Evolutionary conservation across 192 early-diverging fungal species (phyloP).

Genomic region (Gryganskiella cystojenkinii): DNA sequence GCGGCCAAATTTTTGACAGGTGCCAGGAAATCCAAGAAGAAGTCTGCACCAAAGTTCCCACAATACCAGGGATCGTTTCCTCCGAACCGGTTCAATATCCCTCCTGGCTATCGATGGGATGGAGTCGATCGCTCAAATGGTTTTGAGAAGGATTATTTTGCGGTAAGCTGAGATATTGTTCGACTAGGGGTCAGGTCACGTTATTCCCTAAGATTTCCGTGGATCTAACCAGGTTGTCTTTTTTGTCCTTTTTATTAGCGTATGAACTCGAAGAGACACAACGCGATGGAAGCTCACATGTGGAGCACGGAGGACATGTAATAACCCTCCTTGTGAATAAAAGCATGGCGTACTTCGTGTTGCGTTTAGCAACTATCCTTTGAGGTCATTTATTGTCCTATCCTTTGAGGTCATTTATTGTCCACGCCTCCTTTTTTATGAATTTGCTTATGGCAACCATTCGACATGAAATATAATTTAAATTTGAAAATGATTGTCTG

Average conservation of each 20-base stretch:
- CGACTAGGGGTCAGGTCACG: slow-evolving; percentile 16
- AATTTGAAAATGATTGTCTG: no score
- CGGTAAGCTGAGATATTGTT: no score
- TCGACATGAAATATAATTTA: no score
- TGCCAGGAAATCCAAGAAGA: slow-evolving; percentile 56
- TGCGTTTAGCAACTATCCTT: no score
- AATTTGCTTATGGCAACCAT: no score
- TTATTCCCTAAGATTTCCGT: background rate
- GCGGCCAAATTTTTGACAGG: slow-evolving; percentile 64
- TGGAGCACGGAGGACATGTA: slow-evolving; percentile 76
- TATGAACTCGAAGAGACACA: slow-evolving; percentile 34
- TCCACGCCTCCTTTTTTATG: no score
- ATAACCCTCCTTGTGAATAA: slow-evolving; percentile 5
- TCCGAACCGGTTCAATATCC: slow-evolving; percentile 73
- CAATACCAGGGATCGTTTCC: slow-evolving; percentile 70
- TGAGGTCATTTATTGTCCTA: no score
- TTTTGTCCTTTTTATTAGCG: slow-evolving; percentile 20
- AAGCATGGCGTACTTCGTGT: no score
- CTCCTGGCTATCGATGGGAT: slow-evolving; percentile 77
- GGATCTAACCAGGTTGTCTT: background rate
- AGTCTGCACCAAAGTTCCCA: slow-evolving; percentile 53
- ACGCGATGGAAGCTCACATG: slow-evolving; percentile 61
- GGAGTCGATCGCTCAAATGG: slow-evolving; percentile 74
- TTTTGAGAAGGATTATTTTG: slow-evolving; percentile 65
- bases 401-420: no score